phyloP scores from a whole-genome alignment of 2,329 filamentous ascomycete species.

The Microsporum canis region DNA sequence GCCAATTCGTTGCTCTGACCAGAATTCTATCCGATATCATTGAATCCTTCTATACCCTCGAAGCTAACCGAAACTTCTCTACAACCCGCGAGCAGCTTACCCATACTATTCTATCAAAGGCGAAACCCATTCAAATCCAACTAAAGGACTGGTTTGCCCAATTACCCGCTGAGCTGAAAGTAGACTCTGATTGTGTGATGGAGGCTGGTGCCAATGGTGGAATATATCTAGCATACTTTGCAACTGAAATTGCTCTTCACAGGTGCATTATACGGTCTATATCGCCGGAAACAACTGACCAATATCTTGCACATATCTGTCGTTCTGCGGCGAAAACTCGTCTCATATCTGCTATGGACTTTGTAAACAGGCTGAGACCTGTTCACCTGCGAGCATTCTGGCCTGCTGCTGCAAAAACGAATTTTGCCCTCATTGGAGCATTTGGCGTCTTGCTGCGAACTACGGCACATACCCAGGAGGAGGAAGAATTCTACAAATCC shows the following conservation, averaged over 20 bases:
- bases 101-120: constrained; percentile 40
- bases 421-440: constrained; percentile 89
- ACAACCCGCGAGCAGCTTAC: constrained; percentile 35
- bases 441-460: constrained; percentile 86
- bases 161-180: constrained; percentile 38
- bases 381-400: constrained; percentile 83
- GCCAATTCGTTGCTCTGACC: constrained; percentile 42
- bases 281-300: constrained; percentile 47
- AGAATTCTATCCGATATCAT: constrained; percentile 43
- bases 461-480: constrained; percentile 73
- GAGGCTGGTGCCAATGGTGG: constrained; percentile 45
- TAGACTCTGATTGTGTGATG: constrained; percentile 37
- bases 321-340: constrained; percentile 88
- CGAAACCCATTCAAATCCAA: constrained; percentile 44
- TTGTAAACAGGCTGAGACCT: constrained; percentile 82
- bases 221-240: constrained; percentile 84
- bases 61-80: constrained; percentile 36
- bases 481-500: constrained; percentile 83
- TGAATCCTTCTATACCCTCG: constrained; percentile 42
- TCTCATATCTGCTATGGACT: constrained; percentile 92
- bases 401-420: constrained; percentile 45
- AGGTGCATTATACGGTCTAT: constrained; percentile 80
- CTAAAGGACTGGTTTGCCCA: constrained; percentile 43
- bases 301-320: constrained; percentile 83
- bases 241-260: constrained; percentile 86